Conservation (phyloP, 306 rosid genomes). For the Malus orientalis region DNA sequence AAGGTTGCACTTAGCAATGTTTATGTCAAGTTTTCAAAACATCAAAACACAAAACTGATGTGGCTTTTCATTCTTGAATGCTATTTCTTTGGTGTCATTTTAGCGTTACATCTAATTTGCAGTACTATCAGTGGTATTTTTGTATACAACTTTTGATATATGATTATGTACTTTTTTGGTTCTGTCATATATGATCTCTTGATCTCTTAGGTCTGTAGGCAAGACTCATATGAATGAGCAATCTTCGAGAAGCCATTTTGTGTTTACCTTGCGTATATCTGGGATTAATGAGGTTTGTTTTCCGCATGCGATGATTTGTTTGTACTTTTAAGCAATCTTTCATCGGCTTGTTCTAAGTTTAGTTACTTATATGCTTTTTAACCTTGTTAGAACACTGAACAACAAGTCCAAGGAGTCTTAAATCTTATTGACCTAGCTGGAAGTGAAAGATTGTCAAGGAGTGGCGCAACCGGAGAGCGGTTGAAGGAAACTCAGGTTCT, state of each 20-base stretch:
- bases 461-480: conserved; percentile 94
- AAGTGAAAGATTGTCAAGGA: conserved; percentile 86
- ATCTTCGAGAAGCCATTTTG: conserved; percentile 93
- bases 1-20: background rate
- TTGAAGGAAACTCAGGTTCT: conserved; percentile 94
- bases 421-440: conserved; percentile 94
- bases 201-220: conserved; percentile 71
- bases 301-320: background rate
- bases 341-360: background rate
- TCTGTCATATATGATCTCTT: background rate
- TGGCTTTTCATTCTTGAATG: background rate
- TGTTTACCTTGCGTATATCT: conserved; percentile 81
- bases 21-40: background rate
- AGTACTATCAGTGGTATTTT: background rate
- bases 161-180: background rate
- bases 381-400: conserved; percentile 63
- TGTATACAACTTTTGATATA: background rate
- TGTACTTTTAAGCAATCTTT: background rate
- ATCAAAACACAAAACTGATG: background rate
- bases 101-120: background rate
- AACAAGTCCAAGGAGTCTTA: conserved; percentile 92
- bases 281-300: conserved; percentile 73
- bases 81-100: background rate
- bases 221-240: conserved; percentile 95
- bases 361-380: conserved; percentile 3